These are phyloP conservation scores for Poteriospumella lacustris DNA, from an alignment of 108 stramenopile genomes.

Conservation along the genomic window DNA sequence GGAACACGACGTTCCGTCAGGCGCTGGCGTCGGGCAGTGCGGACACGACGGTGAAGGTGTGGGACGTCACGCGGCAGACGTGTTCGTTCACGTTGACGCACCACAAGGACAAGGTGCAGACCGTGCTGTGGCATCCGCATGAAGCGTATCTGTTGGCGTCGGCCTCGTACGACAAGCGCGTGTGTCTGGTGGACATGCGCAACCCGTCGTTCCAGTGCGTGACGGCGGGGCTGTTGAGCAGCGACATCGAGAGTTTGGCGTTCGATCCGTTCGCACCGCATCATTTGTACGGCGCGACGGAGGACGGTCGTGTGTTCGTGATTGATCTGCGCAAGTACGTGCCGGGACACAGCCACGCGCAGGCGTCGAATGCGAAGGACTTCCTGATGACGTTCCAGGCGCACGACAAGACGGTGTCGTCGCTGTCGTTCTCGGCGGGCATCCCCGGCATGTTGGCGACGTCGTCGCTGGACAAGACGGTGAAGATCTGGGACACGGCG, in stretches of 20 bases:
- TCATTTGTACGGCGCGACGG: slow-evolving; percentile 70
- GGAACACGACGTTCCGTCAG: slow-evolving; percentile 87
- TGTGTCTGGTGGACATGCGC: slow-evolving; percentile 76
- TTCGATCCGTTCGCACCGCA: slow-evolving; percentile 81
- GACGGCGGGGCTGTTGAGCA: slow-evolving; percentile 33
- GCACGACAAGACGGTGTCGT: slow-evolving; percentile 76
- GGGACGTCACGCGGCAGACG: slow-evolving; percentile 78
- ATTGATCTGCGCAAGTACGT: slow-evolving; percentile 90
- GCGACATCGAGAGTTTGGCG: slow-evolving; percentile 55
- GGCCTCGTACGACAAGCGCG: slow-evolving; percentile 76
- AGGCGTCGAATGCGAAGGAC: too few species aligned
- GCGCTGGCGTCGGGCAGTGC: slow-evolving; percentile 91
- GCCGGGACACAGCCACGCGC: too few species aligned
- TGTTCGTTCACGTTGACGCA: slow-evolving; percentile 65
- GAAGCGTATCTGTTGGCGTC: slow-evolving; percentile 85
- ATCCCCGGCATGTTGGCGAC: slow-evolving; percentile 83
- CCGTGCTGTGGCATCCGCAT: slow-evolving; percentile 79
- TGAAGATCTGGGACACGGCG: slow-evolving; percentile 76
- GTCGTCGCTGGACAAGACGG: slow-evolving; percentile 77
- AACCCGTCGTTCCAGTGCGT: slow-evolving; percentile 41
- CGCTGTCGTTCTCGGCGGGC: slow-evolving; percentile 70
- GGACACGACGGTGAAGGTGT: slow-evolving; percentile 88
- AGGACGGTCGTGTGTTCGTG: slow-evolving; percentile 76
- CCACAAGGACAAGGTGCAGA: slow-evolving; percentile 92
- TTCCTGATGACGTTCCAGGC: slow-evolving; percentile 70